Conservation (phyloP, 768 basidiomycete genomes). For the Mycena vitilis region DNA sequence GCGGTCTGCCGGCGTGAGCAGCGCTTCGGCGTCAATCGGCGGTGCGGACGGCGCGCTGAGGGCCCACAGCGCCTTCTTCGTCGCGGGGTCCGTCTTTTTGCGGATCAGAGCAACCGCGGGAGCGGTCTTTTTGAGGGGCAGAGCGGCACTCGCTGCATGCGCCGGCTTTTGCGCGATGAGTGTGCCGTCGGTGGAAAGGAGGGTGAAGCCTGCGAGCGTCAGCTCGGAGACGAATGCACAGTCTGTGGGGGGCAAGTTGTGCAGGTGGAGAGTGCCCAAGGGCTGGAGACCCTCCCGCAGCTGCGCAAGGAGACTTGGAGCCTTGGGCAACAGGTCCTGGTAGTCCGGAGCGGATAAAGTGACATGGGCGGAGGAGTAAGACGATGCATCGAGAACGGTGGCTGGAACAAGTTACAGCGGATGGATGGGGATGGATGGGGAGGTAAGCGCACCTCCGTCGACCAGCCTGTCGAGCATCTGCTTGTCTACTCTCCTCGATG, state of each 20-base stretch:
- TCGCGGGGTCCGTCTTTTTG: constrained; percentile 69
- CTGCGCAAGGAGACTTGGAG: constrained; percentile 68
- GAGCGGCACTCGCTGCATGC: constrained; percentile 51
- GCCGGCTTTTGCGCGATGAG: constrained; percentile 81
- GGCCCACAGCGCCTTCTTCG: constrained; percentile 92
- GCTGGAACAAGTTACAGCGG: constrained; percentile 55
- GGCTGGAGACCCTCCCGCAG: constrained; percentile 71
- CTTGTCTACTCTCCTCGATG: constrained; percentile 70
- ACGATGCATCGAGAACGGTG: constrained; percentile 61
- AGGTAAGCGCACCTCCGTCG: constrained; percentile 71
- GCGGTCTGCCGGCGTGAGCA: constrained; percentile 87
- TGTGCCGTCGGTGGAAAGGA: constrained; percentile 60
- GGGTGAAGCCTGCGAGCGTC: constrained; percentile 71
- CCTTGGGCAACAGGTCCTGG: constrained; percentile 59
- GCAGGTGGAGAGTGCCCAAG: constrained; percentile 75
- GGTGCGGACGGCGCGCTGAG: constrained; percentile 77
- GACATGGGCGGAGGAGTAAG: constrained; percentile 75
- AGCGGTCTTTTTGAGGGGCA: constrained; percentile 59
- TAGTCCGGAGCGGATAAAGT: constrained; percentile 76
- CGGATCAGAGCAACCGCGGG: constrained; percentile 63
- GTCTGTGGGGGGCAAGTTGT: constrained; percentile 56
- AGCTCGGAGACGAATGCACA: constrained; percentile 67
- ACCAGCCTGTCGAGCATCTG: constrained; percentile 87
- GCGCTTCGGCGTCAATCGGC: constrained; percentile 82
- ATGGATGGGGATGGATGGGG: background rate